Evolutionary conservation across 2,329 filamentous ascomycete genomes (phyloP).

Genomic region (Aureobasidium sp.): DNA sequence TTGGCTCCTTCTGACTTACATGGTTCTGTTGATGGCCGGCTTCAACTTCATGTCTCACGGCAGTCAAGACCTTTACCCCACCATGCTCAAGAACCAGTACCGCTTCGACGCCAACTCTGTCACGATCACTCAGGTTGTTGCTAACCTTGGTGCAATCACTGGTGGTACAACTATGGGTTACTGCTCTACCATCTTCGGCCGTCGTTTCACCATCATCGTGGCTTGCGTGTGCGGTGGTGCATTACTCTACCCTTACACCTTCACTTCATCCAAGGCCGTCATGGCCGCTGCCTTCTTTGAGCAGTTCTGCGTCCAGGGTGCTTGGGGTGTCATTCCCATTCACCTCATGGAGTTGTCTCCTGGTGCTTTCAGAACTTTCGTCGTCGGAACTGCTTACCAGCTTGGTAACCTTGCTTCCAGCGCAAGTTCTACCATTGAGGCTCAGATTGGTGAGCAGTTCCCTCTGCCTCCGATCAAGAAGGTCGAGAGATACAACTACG

Average conservation of each 20-base stretch:
- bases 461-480: conserved; percentile 31
- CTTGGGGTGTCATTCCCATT: conserved; percentile 35
- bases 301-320: conserved; percentile 34
- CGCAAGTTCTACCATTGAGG: conserved; percentile 38
- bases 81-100: conserved; percentile 40
- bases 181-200: conserved; percentile 31
- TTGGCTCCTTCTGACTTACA: conserved; percentile 69
- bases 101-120: conserved; percentile 40
- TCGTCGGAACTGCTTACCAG: conserved; percentile 34
- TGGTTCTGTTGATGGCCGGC: conserved; percentile 44
- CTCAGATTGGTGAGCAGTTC: conserved; percentile 36
- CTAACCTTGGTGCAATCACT: conserved; percentile 33
- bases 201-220: conserved; percentile 34
- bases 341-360: conserved; percentile 33
- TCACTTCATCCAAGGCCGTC: conserved; percentile 27
- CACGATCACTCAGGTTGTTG: conserved; percentile 39
- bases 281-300: conserved; percentile 32
- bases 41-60: conserved; percentile 34
- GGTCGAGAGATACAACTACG: conserved; percentile 35
- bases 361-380: conserved; percentile 28
- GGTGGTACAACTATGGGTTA: conserved; percentile 33
- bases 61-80: conserved; percentile 26
- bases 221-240: conserved; percentile 30
- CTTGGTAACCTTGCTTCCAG: conserved; percentile 36
- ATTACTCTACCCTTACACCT: conserved; percentile 31